phyloP scores from a whole-genome alignment of 108 stramenopile genomes.

The Asterionellopsis glacialis region DNA sequence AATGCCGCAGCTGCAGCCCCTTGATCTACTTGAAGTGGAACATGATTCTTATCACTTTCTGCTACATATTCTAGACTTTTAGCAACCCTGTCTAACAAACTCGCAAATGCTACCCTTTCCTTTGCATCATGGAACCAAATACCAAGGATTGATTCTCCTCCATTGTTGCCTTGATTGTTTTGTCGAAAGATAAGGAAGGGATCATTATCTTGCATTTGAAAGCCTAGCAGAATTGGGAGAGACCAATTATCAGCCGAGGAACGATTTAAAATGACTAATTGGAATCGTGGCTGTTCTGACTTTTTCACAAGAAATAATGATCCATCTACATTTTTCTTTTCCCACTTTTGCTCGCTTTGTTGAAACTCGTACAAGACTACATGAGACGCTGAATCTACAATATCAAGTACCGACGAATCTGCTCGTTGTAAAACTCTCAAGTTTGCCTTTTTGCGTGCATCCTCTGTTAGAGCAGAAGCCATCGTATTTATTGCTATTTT shows the following conservation, averaged over 20 bases:
- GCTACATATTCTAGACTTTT: conserved; percentile 18
- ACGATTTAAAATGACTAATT: conserved; percentile 63
- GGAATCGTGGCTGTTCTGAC: conserved; percentile 24
- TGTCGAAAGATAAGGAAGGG: conserved; percentile 72
- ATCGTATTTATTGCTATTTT: conserved; percentile 7
- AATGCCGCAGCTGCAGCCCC: conserved; percentile 20
- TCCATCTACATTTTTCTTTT: conserved; percentile 66
- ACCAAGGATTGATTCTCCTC: conserved; percentile 40
- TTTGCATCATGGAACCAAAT: conserved; percentile 74
- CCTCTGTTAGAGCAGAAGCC: conserved; percentile 31
- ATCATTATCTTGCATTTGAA: conserved; percentile 71
- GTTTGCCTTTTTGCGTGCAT: conserved; percentile 71
- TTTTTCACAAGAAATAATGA: conserved; percentile 56
- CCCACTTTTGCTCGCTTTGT: conserved; percentile 36
- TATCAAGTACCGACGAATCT: conserved; percentile 50
- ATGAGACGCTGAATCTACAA: conserved; percentile 65
- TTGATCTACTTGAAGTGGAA: conserved; percentile 7
- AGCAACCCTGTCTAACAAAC: conserved; percentile 37
- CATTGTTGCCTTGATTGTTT: conserved; percentile 14
- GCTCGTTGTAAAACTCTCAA: conserved; percentile 64
- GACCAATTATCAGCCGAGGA: conserved; percentile 61
- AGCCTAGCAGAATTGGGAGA: conserved; percentile 34
- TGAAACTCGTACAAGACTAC: conserved; percentile 75
- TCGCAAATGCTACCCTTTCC: conserved; percentile 48
- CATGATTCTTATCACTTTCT: too few species aligned